Base-by-base conservation (phyloP, 768 basidiomycete genomes). In the Hypholoma sublateritium region DNA sequence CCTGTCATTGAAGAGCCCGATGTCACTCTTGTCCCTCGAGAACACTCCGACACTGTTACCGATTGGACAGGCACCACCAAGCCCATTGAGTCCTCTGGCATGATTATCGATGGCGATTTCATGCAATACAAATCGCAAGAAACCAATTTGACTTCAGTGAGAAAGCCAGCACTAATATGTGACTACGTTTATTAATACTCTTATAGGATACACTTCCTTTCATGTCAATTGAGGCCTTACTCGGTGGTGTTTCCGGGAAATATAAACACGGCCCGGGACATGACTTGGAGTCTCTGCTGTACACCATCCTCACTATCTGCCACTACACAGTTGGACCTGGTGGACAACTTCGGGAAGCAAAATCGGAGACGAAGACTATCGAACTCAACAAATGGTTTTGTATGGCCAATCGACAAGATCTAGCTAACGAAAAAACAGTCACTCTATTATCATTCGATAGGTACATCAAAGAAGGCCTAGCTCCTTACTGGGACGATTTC, bases 61-160 rank as follows among this genome's bases (percentile, higher is more conserved):
- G 25, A 28, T 28, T 28, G 25, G 25, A 28, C 25, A 28, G 53
- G 53, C 19, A 45, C 44, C 19, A 19, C 32, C n/a, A 32, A 55
- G 44, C 22, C 3, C 21, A 55, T 55, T n/a, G 43, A 45, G 28
- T 16, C 44, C 13, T 22, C 44, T 46, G 53, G 53, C 43, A 46
- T 55, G 43, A 19, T 55, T 24, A 55, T 55, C 45, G 53, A 55
- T 25, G 28, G 34, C 25, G 53, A 55, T 17, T 55, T 45, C 44
- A 55, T 53, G 52, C 52, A 42, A 22, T 36, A 22, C 17, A 16
- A 7, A 36, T 16, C 7, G 25, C 25, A 28, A 28, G 25, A 28
- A 28, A 28, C 25, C 25, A 28, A 28, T 28, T 28, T 28, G 25
- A 28, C 25, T 28, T 28, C 25, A 7, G 25, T 28, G 25, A 28